Percentiles rank a stretch among this genome's conserved stretches.
phyloP scores from a whole-genome alignment of 164 flowering plant species.

The Magnolia changhungtana region DNA sequence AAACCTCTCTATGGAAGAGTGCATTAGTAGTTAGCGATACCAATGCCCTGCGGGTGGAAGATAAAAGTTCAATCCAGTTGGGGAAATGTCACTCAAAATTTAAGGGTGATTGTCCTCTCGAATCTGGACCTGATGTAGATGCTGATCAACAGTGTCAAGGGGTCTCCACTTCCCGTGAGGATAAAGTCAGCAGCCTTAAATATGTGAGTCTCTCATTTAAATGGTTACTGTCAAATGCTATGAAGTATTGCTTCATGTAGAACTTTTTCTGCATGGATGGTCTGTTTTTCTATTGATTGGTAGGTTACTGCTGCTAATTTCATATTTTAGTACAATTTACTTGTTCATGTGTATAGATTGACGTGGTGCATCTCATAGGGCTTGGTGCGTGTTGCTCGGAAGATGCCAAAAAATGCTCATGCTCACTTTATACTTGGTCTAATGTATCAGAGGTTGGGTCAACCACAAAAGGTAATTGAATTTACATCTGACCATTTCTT shows the following conservation, averaged over 20 bases:
- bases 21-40: slow-evolving; percentile 32
- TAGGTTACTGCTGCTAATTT: neutral
- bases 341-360: neutral
- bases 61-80: slow-evolving; percentile 37
- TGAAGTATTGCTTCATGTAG: neutral
- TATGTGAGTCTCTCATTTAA: slow-evolving; percentile 47
- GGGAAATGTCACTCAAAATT: slow-evolving; percentile 52
- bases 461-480: slow-evolving; percentile 72
- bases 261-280: neutral
- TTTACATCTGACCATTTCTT: neutral
- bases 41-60: slow-evolving; percentile 48
- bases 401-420: slow-evolving; percentile 95
- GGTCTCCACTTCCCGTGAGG: slow-evolving; percentile 66
- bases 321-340: neutral
- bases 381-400: slow-evolving; percentile 80
- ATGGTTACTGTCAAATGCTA: neutral
- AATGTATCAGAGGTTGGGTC: slow-evolving; percentile 88
- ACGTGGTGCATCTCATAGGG: slow-evolving; percentile 46
- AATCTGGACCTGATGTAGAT: slow-evolving; percentile 64
- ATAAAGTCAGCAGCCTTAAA: slow-evolving; percentile 85
- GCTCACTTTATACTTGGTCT: slow-evolving; percentile 89
- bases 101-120: slow-evolving; percentile 53
- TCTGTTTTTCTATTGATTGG: neutral
- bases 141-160: slow-evolving; percentile 72
- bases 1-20: slow-evolving; percentile 38